Evolutionary conservation across 345 rosid species (phyloP).

Genomic region (Sonneratia caseolaris): DNA sequence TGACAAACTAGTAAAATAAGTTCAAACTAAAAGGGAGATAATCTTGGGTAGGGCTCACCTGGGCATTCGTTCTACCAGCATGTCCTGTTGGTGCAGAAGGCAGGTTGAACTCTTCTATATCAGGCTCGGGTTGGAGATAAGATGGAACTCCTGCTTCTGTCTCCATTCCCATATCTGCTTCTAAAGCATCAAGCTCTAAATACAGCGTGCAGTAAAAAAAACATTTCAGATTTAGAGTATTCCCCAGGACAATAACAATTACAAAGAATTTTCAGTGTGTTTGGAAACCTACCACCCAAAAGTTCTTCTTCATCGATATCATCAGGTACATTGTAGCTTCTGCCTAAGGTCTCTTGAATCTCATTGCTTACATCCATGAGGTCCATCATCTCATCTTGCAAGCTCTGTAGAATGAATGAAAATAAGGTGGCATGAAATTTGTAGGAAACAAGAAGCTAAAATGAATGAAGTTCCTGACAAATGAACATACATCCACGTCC

Average conservation of each 20-base stretch:
- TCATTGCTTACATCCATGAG: constrained; percentile 91
- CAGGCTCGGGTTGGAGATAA: constrained; percentile 87
- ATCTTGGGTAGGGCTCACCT: constrained; percentile 29
- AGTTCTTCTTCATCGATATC: constrained; percentile 98
- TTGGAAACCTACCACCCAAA: constrained; percentile 68
- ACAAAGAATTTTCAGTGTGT: not conserved
- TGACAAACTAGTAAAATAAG: not conserved
- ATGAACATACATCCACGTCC: constrained; percentile 65
- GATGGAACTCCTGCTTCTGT: constrained; percentile 87
- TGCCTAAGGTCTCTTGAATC: constrained; percentile 92
- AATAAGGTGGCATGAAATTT: constrained; percentile 2
- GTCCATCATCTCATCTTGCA: constrained; percentile 99
- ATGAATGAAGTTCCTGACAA: constrained; percentile 7
- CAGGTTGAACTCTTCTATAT: constrained; percentile 66
- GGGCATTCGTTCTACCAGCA: constrained; percentile 34
- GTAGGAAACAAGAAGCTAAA: not conserved
- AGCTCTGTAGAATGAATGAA: constrained; percentile 34
- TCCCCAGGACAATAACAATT: too few relatives aligned
- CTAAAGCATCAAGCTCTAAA: constrained; percentile 91
- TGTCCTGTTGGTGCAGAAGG: constrained; percentile 76
- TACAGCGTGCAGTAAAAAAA: not conserved
- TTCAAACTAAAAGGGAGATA: not conserved
- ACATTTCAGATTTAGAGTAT: not conserved
- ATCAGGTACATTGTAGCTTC: constrained; percentile 93
- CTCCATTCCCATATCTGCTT: constrained; percentile 96